Base-by-base conservation (phyloP, 1,139 yeast genomes). In the Fermentozyma sake region DNA sequence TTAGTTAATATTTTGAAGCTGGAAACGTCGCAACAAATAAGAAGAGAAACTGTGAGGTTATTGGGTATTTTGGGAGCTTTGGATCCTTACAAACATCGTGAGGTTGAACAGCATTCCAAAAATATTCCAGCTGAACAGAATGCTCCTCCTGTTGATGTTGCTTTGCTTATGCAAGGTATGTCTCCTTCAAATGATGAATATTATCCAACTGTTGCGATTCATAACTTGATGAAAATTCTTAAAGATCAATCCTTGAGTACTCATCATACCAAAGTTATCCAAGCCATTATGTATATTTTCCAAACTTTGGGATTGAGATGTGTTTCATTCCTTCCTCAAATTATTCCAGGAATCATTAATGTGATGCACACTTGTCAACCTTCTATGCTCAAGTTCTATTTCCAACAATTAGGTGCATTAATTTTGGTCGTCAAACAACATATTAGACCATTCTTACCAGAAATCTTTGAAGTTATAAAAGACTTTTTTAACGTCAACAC, bases 61-160 rank as follows among this genome's bases (percentile, higher is more conserved):
- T 62, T 91, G 37, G 99, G 99, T 47, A 87, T 89, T 20, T 61
- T 93, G 23, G 99, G 99, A 34, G 98, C 98, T 0, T 64, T 93
- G 28, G 98, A 93, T 55, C 99, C 99, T 1, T 91, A 89, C 51
- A 87, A 85, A 47, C 93, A 87, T 44, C 76, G 96, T 30, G 96
- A 86, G 46, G 87, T 89, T 7, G 97, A 89, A 48, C 79, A 85
- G 35, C 72, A 70, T 10, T 76, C 80, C 3, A 76, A 79, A 31
- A 70, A 50, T 28, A 60, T 62, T 14, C 75, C 84, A 0, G 81
- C 78, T 1, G 94, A 83, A 39, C 91, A 84, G 41, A 84, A 81
- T 48, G 84, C 89, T 1, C 91, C 95, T 2, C 84, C 96, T 0
- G 76, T 87, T 7, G 98, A 93, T 48, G 85, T 91, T 38, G 86